Evolutionary conservation across 1,139 yeast genomes (phyloP).

Genomic region (Kodamaea plutei): DNA sequence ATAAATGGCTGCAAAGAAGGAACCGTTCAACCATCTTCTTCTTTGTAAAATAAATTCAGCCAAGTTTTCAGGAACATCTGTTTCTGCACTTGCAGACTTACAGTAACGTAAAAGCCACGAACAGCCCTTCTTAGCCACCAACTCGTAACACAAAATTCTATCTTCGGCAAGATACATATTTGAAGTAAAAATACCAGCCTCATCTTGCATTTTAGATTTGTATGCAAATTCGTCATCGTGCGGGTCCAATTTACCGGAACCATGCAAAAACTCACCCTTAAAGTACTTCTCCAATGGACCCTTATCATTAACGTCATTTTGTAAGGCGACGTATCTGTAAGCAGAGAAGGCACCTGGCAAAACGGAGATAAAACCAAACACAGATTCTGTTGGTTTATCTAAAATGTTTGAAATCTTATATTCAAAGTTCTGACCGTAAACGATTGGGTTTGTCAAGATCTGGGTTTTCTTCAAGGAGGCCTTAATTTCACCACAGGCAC

Average conservation of each 20-base stretch:
- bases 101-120: slow-evolving; percentile 46
- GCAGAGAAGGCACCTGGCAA: slow-evolving; percentile 49
- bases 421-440: slow-evolving; percentile 47
- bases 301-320: slow-evolving; percentile 38
- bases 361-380: slow-evolving; percentile 44
- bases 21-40: slow-evolving; percentile 51
- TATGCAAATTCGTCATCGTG: slow-evolving; percentile 44
- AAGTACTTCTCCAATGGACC: slow-evolving; percentile 49
- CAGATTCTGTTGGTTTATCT: slow-evolving; percentile 46
- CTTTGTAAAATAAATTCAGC: slow-evolving; percentile 47
- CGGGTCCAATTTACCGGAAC: slow-evolving; percentile 44
- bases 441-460: slow-evolving; percentile 42
- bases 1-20: slow-evolving; percentile 48
- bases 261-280: slow-evolving; percentile 47
- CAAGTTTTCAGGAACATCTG: slow-evolving; percentile 46
- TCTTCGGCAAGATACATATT: slow-evolving; percentile 52
- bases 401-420: slow-evolving; percentile 44
- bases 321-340: slow-evolving; percentile 39
- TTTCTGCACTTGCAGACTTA: slow-evolving; percentile 45
- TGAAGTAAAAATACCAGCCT: slow-evolving; percentile 48
- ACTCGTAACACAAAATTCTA: slow-evolving; percentile 46
- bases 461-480: slow-evolving; percentile 39
- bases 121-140: slow-evolving; percentile 44
- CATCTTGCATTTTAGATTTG: slow-evolving; percentile 39
- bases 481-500: slow-evolving; percentile 50